Evolutionary conservation across 768 basidiomycete species (phyloP).

Genomic region (Trametes cubensis): DNA sequence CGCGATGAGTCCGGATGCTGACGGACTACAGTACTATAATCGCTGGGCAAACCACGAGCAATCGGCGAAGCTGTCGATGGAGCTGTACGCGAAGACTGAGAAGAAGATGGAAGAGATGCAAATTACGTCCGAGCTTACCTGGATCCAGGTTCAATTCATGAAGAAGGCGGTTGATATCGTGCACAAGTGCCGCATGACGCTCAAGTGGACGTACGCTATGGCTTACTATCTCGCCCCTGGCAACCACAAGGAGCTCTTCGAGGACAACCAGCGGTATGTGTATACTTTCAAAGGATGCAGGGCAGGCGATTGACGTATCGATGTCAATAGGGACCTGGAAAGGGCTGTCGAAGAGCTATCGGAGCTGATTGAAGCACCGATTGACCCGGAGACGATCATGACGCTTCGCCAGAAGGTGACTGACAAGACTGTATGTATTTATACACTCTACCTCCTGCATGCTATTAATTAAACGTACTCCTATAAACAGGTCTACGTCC

Average conservation of each 20-base stretch:
- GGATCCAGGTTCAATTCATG: slow-evolving; percentile 99
- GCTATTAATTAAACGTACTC: not conserved
- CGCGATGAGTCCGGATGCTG: not conserved
- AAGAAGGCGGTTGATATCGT: slow-evolving; percentile 96
- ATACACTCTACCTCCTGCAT: not conserved
- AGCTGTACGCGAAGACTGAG: slow-evolving; percentile 93
- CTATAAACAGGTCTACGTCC: slow-evolving; percentile 75
- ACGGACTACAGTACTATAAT: slow-evolving; percentile 82
- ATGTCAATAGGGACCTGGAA: slow-evolving; percentile 75
- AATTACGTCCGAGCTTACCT: slow-evolving; percentile 84
- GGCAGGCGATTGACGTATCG: slow-evolving; percentile 10
- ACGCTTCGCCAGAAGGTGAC: slow-evolving; percentile 88
- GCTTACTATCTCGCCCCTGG: slow-evolving; percentile 92
- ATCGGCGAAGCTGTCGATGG: slow-evolving; percentile 93
- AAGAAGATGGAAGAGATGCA: slow-evolving; percentile 99
- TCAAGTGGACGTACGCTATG: slow-evolving; percentile 99
- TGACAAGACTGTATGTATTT: slow-evolving; percentile 79
- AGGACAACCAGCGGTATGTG: slow-evolving; percentile 89
- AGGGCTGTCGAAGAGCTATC: slow-evolving; percentile 94
- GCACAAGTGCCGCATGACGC: slow-evolving; percentile 86
- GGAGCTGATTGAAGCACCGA: slow-evolving; percentile 88
- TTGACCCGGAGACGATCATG: slow-evolving; percentile 83
- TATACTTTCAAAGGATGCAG: not conserved
- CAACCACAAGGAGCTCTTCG: slow-evolving; percentile 93
- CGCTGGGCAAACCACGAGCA: slow-evolving; percentile 99